phyloP scores from a whole-genome alignment of 352 stramenopile species.

The Pythium rishiriense region DNA sequence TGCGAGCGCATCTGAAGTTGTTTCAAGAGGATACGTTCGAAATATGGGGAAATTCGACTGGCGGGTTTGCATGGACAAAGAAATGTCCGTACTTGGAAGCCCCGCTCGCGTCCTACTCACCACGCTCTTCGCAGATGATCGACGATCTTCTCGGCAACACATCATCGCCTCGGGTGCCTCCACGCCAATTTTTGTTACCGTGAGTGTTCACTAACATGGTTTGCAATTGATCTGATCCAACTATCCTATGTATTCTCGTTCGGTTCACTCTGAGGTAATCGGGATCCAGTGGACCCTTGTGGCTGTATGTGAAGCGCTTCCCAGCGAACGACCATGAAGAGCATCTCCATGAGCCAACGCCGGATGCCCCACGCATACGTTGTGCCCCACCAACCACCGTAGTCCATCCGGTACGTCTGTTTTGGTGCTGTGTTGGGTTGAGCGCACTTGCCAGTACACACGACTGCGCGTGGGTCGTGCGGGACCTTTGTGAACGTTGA shows the following conservation, averaged over 20 bases:
- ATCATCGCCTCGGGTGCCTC: not conserved
- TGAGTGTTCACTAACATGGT: too few relatives aligned
- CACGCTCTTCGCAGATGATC: not conserved
- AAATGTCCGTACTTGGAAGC: slow-evolving; percentile 27
- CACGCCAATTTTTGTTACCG: too few relatives aligned
- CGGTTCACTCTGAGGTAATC: not conserved
- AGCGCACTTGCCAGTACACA: not conserved
- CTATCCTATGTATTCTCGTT: not conserved
- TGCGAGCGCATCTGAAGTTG: not conserved
- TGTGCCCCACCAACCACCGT: slow-evolving; percentile 17
- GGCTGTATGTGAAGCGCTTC: slow-evolving; percentile 13
- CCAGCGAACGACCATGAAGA: slow-evolving; percentile 27
- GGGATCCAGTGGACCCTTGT: not conserved
- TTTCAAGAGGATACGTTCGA: slow-evolving; percentile 5
- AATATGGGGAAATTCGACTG: slow-evolving; percentile 4
- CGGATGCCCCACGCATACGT: not conserved
- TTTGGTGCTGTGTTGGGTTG: not conserved
- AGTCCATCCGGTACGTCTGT: slow-evolving; percentile 9
- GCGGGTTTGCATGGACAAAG: not conserved
- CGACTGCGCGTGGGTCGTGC: not conserved
- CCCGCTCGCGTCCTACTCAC: slow-evolving; percentile 12
- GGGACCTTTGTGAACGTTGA: slow-evolving; percentile 12
- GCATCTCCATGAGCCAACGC: slow-evolving; percentile 20
- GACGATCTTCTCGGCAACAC: slow-evolving; percentile 10
- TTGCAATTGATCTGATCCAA: not conserved